phyloP scores from a whole-genome alignment of 306 rosid species.

The Rosa persica region DNA sequence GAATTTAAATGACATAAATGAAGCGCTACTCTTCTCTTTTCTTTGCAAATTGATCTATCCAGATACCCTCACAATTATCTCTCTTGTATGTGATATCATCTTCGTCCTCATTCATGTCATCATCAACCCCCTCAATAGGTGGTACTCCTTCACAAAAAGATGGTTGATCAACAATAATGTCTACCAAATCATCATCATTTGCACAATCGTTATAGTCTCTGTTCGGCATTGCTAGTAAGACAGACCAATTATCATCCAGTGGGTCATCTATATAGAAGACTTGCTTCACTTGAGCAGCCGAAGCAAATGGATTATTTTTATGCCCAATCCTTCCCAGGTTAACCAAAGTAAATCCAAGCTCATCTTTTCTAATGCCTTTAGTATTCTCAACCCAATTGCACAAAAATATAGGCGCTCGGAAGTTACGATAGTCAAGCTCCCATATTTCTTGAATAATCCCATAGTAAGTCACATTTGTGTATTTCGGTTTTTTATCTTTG shows the following conservation, averaged over 20 bases:
- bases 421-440: not conserved
- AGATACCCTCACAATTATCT: too few species aligned
- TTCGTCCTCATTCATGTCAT: not conserved
- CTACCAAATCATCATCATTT: not conserved
- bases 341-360: not conserved
- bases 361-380: not conserved
- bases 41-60: too few species aligned
- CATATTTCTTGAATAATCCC: not conserved
- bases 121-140: too few species aligned
- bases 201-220: not conserved
- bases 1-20: too few species aligned
- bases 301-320: too few species aligned
- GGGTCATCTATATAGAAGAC: too few species aligned
- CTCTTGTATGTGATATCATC: too few species aligned
- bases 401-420: not conserved
- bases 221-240: not conserved
- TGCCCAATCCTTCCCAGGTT: not conserved
- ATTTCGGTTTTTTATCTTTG: not conserved
- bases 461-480: not conserved
- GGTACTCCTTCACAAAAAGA: not conserved
- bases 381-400: not conserved
- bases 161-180: not conserved
- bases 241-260: not conserved
- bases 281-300: too few species aligned
- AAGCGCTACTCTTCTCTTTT: too few species aligned